A percentile compares a stretch with the other conserved stretches of the same genome.
phyloP scores from a whole-genome alignment of 169 alveolate species.

The Plasmodium yoelii region DNA sequence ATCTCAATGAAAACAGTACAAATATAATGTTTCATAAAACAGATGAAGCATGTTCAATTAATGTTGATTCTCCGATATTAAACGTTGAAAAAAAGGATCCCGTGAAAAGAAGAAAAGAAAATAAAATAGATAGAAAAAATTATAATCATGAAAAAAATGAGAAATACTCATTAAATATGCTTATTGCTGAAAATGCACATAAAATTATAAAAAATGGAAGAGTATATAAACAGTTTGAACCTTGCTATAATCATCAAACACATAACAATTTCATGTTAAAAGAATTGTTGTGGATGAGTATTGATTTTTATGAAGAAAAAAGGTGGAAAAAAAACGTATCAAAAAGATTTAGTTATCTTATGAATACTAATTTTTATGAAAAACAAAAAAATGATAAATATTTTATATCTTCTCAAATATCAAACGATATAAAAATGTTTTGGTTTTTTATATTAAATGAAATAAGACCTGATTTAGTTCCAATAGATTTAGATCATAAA shows the following conservation, averaged over 20 bases:
- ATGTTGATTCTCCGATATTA: constrained; percentile 24
- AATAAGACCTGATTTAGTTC: constrained; percentile 75
- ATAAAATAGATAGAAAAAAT: constrained; percentile 40
- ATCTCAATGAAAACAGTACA: not conserved
- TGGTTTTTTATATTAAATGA: constrained; percentile 76
- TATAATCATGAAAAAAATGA: constrained; percentile 55
- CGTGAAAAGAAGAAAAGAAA: constrained; percentile 36
- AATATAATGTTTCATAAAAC: not conserved
- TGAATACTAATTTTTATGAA: constrained; percentile 78
- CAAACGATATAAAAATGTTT: constrained; percentile 75
- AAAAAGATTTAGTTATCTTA: constrained; percentile 78
- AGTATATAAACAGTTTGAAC: constrained; percentile 43
- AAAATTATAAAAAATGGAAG: constrained; percentile 75
- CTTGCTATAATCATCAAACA: constrained; percentile 53
- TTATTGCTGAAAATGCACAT: constrained; percentile 75
- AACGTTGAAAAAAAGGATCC: constrained; percentile 40
- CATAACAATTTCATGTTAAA: constrained; percentile 79
- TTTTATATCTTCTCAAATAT: constrained; percentile 75
- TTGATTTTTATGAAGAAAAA: constrained; percentile 85
- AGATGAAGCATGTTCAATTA: constrained; percentile 22
- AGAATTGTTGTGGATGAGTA: constrained; percentile 87
- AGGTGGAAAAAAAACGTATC: constrained; percentile 86
- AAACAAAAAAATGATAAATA: constrained; percentile 69
- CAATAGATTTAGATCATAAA: constrained; percentile 71
- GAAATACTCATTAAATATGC: constrained; percentile 32